Conservation (phyloP, 768 basidiomycete genomes). For the Naganishia antarctica region DNA sequence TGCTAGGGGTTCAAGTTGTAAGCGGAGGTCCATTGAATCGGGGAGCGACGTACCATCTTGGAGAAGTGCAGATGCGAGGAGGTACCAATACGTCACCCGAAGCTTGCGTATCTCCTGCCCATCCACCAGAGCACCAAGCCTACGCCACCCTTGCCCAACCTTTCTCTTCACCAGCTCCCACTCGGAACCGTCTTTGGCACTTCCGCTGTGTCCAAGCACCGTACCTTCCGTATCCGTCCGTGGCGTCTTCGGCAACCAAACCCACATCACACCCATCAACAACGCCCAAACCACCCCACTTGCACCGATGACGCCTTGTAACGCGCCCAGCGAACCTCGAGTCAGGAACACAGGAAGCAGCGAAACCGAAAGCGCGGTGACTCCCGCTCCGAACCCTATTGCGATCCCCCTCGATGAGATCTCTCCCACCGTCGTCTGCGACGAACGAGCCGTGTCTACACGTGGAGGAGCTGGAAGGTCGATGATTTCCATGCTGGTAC, state of each 20-base stretch:
- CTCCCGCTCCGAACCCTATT: conserved; percentile 74
- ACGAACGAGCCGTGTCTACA: conserved; percentile 56
- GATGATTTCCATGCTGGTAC: not conserved
- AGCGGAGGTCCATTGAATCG: not conserved
- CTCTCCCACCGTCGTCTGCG: conserved; percentile 58
- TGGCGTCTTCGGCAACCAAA: too few species aligned
- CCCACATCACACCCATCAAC: conserved; percentile 72
- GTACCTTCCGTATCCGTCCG: too few species aligned
- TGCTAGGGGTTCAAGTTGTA: conserved; percentile 51
- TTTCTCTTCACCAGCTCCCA: conserved; percentile 52
- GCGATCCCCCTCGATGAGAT: conserved; percentile 84
- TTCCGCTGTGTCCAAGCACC: too few species aligned
- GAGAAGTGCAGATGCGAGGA: conserved; percentile 89
- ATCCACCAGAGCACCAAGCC: conserved; percentile 68
- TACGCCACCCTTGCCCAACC: conserved; percentile 66
- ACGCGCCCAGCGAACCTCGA: conserved; percentile 69
- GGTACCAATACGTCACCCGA: conserved; percentile 78
- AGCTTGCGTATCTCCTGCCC: conserved; percentile 69
- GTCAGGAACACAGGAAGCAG: conserved; percentile 70
- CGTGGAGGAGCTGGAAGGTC: not conserved
- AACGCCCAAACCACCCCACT: conserved; percentile 85
- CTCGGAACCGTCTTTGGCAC: too few species aligned
- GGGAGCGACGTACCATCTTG: conserved; percentile 66
- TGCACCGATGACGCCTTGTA: conserved; percentile 75
- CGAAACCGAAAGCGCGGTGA: conserved; percentile 62